Evolutionary conservation across 2,329 filamentous ascomycete species (phyloP), one percentile per base, ranked within the genome.

Genomic region (Metarhizium brunneum): DNA sequence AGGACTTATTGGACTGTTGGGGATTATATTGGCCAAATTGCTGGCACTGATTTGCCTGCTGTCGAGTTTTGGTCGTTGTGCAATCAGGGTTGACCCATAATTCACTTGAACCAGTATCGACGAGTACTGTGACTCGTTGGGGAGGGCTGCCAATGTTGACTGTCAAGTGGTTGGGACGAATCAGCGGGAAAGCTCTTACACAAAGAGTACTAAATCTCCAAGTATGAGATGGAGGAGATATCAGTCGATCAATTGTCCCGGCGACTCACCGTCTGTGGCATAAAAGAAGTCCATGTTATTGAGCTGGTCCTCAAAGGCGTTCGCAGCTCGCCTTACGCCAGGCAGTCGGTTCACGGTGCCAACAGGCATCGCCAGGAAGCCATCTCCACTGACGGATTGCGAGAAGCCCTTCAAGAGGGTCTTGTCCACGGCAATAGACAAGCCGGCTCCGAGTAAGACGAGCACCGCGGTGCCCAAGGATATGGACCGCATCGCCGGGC

Each of bases 51-150:
- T 65, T 54, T 3, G 64, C 60, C 40, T 75, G 67, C 1, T 61
- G 60, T 6, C 66, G 58, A 6, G 67, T 66, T 6, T 65, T 69
- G 0, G 76, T 69, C 5, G 68, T 69, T 4, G 62, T 53, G 62
- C 79, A 82, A 53, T 73, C 67, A 1, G 79, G 78, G 57, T 81
- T 78, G 47, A 81, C 75, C 79, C 79, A 82, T 7, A 81, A 71
- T 63, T 80, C 77, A 58, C 75, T 75, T 5, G 79, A 81, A 16
- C 79, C 79, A 0, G 76, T 79, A 57, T 79, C 76, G 54, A 79
- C 68, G 42, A 78, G 69, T 40, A 79, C 74, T 11, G 74, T 72
- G 40, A 79, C 66, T 11, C 61, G 66, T 59, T 79, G 76, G 1
- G 67, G 63, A 5, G 73, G 70, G 1, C 67, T 70, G 32, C 76